phyloP scores from a whole-genome alignment of 2,329 filamentous ascomycete genomes.

The Dothistroma pini region DNA sequence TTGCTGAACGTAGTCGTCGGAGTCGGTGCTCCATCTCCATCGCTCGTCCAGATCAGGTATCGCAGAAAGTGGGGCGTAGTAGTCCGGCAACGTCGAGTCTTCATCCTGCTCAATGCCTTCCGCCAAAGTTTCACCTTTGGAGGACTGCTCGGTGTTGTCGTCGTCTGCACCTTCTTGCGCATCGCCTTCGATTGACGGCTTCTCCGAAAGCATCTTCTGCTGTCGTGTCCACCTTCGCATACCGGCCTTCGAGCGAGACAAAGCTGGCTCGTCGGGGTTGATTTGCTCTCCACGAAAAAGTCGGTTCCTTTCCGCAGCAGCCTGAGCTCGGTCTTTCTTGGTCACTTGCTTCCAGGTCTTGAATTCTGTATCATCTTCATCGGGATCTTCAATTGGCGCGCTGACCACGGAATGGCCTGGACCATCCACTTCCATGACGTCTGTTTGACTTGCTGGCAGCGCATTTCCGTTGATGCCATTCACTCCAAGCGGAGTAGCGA shows the following conservation, averaged over 20 bases:
- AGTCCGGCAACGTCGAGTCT: slow-evolving; percentile 83
- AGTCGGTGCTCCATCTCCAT: slow-evolving; percentile 84
- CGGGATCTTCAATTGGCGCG: slow-evolving; percentile 67
- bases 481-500: slow-evolving; percentile 64
- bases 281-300: slow-evolving; percentile 82
- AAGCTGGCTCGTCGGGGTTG: slow-evolving; percentile 80
- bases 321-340: slow-evolving; percentile 85
- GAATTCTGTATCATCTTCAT: slow-evolving; percentile 85
- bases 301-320: slow-evolving; percentile 79
- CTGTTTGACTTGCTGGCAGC: slow-evolving; percentile 64
- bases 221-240: slow-evolving; percentile 87
- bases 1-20: slow-evolving; percentile 82
- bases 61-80: slow-evolving; percentile 82
- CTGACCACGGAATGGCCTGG: slow-evolving; percentile 62
- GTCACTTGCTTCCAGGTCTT: slow-evolving; percentile 99
- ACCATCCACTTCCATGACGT: slow-evolving; percentile 84
- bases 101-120: slow-evolving; percentile 92
- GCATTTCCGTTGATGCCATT: slow-evolving; percentile 62
- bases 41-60: slow-evolving; percentile 79
- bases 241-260: slow-evolving; percentile 77
- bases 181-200: slow-evolving; percentile 40
- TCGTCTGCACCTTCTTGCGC: slow-evolving; percentile 43
- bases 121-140: slow-evolving; percentile 71
- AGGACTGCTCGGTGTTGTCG: slow-evolving; percentile 43
- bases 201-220: slow-evolving; percentile 52